phyloP scores from a whole-genome alignment of 1,284 basidiomycete genomes.

The Heterobasidion parviporum region DNA sequence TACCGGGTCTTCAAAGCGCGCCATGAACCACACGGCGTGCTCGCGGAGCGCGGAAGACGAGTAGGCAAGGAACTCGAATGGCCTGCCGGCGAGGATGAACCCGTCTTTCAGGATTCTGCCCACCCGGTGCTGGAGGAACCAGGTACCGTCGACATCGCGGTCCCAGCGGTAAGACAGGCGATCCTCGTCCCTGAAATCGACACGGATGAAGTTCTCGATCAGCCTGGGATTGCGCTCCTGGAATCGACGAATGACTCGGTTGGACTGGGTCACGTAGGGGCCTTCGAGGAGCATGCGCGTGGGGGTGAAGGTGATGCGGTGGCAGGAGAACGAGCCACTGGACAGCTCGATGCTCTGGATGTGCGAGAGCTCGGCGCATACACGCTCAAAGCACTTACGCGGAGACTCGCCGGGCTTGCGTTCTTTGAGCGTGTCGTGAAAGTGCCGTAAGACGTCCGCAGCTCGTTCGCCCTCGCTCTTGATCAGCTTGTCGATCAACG shows the following conservation, averaged over 20 bases:
- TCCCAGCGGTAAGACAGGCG: slow-evolving; percentile 39
- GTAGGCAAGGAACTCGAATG: slow-evolving; percentile 70
- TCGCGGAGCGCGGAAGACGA: slow-evolving; percentile 59
- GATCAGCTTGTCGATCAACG: slow-evolving; percentile 29
- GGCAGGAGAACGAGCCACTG: slow-evolving; percentile 36
- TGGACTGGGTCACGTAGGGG: slow-evolving; percentile 56
- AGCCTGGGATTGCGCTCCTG: slow-evolving; percentile 27
- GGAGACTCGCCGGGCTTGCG: slow-evolving; percentile 34
- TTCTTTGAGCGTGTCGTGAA: slow-evolving; percentile 29
- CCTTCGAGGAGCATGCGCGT: slow-evolving; percentile 63
- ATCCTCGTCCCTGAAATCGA: slow-evolving; percentile 72
- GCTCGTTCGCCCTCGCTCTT: slow-evolving; percentile 19
- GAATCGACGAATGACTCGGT: slow-evolving; percentile 50
- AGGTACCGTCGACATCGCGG: slow-evolving; percentile 34
- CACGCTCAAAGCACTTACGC: slow-evolving; percentile 35
- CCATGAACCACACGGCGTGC: slow-evolving; percentile 68
- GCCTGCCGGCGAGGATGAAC: slow-evolving; percentile 51
- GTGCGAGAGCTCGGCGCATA: slow-evolving; percentile 9
- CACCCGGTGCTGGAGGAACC: slow-evolving; percentile 49
- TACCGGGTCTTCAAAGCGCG: slow-evolving; percentile 39
- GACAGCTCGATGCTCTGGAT: slow-evolving; percentile 7
- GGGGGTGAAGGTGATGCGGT: slow-evolving; percentile 60
- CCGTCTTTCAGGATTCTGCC: slow-evolving; percentile 51
- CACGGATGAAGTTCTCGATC: slow-evolving; percentile 58
- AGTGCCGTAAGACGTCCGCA: slow-evolving; percentile 41